Base-by-base conservation (phyloP, 495 filamentous ascomycete species). In the Lasiosphaeria hispida region DNA sequence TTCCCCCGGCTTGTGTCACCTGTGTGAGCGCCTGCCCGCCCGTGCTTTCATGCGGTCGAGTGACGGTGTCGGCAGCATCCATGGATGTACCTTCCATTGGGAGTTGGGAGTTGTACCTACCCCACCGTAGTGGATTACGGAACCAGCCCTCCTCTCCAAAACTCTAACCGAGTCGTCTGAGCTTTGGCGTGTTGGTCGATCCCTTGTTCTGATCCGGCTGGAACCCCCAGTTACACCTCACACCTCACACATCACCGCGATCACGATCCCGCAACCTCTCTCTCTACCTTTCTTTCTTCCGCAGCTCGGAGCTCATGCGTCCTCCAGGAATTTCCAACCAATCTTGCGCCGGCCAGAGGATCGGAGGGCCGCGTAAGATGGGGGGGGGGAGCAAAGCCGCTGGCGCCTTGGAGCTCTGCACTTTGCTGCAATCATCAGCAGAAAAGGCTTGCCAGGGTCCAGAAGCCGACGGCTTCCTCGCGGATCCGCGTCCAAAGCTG, bases 101-200 rank as follows among this genome's bases (percentile, higher is more conserved):
- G 6, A 45, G n/a, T n/a, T n/a, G n/a, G n/a, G 9, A 41, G 10
- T 15, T 41, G 38, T 41, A 11, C 38, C 38, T 41, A 13, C 18
- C 14, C 18, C 18, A n/a, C 41, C 41, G 41, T n/a, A 18, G 14
- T 44, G 10, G 41, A 48, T 33, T 48, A 11, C 9, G 11, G 44
- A 11, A 48, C 23, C 44, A 48, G 17, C 19, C 17, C 14, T 45
- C 44, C n/a, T 41, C 11, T 13, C 39, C 36, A 36, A 17, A 45
- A 47, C 48, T 58, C 48, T 57, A 58, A 55, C 55, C 60, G 60
- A 63, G 39, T 63, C 61, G 57, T 63, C 61, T 59, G 61, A 63
- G 53, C 57, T 57, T 58, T 63, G 48, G 41, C 48, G n/a, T 41
- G 41, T 45, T 41, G 37, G 10, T 55, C 62, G 54, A 64, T 64